phyloP scores from a whole-genome alignment of 2,329 filamentous ascomycete species.

The Aspergillus candidus region DNA sequence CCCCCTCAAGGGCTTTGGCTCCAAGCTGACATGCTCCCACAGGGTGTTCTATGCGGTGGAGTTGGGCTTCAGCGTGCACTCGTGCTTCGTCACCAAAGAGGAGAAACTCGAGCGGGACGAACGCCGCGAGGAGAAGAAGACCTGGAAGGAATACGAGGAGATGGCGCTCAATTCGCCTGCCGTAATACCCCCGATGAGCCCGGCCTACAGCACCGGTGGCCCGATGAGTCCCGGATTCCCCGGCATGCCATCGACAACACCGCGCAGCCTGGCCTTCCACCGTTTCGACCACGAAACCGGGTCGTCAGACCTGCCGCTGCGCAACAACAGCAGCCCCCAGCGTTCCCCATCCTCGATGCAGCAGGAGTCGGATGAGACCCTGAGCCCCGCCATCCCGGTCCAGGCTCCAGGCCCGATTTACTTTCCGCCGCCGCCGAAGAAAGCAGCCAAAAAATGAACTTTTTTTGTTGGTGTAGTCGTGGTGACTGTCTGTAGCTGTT shows the following conservation, averaged over 20 bases:
- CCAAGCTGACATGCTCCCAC: constrained; percentile 9
- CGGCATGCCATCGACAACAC: constrained; percentile 34
- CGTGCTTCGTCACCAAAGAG: constrained; percentile 39
- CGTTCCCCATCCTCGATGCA: constrained; percentile 18
- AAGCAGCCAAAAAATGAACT: constrained; percentile 25
- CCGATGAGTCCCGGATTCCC: constrained; percentile 15
- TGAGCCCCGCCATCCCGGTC: constrained; percentile 9
- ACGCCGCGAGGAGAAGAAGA: constrained; percentile 30
- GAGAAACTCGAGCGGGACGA: constrained; percentile 31
- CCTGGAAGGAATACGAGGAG: constrained; percentile 38
- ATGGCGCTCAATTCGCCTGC: constrained; percentile 35
- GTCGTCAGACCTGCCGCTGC: constrained; percentile 37
- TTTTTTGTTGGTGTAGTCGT: background rate
- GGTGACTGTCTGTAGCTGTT: too few relatives aligned
- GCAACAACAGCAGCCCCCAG: constrained; percentile 25
- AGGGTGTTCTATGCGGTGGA: constrained; percentile 49
- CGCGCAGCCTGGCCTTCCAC: constrained; percentile 39
- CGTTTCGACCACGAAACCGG: constrained; percentile 30
- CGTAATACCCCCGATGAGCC: constrained; percentile 26
- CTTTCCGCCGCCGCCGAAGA: constrained; percentile 41
- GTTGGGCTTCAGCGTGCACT: constrained; percentile 44
- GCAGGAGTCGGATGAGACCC: constrained; percentile 16
- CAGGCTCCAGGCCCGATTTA: constrained; percentile 28
- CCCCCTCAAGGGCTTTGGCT: background rate
- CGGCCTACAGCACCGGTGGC: constrained; percentile 21